A percentile compares a stretch with the other conserved stretches of the same genome.
These are phyloP conservation scores for Lentinus brumalis DNA, from an alignment of 768 basidiomycete species.

Conservation along the genomic window DNA sequence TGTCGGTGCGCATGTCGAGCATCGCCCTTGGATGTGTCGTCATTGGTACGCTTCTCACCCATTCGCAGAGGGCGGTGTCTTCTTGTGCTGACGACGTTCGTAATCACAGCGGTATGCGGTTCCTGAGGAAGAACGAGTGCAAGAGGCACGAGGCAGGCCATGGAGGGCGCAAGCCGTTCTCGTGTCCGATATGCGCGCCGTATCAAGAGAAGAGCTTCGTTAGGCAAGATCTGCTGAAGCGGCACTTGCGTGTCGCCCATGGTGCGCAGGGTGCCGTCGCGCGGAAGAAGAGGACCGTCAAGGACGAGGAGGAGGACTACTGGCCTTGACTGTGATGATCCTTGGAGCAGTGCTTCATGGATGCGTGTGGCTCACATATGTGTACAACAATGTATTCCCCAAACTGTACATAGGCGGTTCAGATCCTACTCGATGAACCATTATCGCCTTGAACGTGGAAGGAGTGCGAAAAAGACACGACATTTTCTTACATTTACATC, in stretches of 20 bases:
- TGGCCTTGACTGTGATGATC: slow-evolving; percentile 12
- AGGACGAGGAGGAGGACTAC: slow-evolving; percentile 13
- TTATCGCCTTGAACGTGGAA: not conserved
- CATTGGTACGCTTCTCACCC: slow-evolving; percentile 52
- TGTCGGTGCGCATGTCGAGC: slow-evolving; percentile 70
- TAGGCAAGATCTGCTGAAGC: slow-evolving; percentile 67
- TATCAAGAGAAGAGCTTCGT: slow-evolving; percentile 52
- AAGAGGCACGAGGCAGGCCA: slow-evolving; percentile 75
- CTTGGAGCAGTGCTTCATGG: not conserved
- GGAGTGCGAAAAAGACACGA: not conserved
- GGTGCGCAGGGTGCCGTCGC: slow-evolving; percentile 34
- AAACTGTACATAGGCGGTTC: no score
- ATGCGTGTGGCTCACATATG: no score
- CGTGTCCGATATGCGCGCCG: slow-evolving; percentile 54
- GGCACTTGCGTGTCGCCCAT: slow-evolving; percentile 65
- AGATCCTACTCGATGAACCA: not conserved
- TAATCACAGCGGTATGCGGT: slow-evolving; percentile 52
- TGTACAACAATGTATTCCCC: no score
- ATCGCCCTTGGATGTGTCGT: slow-evolving; percentile 64
- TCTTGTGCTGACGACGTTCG: not conserved
- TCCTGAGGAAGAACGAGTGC: slow-evolving; percentile 76
- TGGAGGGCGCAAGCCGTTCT: slow-evolving; percentile 57
- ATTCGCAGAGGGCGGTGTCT: not conserved
- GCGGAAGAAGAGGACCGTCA: slow-evolving; percentile 31
- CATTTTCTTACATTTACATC: not conserved